Conservation (phyloP, 2,329 filamentous ascomycete species). For the Colletotrichum sp. region DNA sequence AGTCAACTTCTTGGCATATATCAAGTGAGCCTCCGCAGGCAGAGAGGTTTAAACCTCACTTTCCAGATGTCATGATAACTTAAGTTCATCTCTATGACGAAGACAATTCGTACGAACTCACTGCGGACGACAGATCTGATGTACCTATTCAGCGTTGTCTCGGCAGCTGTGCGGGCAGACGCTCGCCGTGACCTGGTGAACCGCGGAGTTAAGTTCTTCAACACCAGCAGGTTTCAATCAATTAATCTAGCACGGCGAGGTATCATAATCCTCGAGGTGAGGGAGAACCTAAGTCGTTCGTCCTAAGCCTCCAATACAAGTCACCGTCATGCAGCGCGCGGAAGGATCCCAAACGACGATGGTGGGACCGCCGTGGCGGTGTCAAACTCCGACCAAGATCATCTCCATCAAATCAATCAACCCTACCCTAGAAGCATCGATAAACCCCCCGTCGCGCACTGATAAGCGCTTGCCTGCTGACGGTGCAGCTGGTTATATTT, state of each 20-base stretch:
- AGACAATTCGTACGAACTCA: neutral
- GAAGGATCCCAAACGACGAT: neutral
- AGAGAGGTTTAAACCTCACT: no score
- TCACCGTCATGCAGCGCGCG: neutral
- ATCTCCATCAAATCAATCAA: neutral
- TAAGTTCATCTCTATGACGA: neutral
- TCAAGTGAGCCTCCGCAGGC: no score
- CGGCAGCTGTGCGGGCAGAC: neutral
- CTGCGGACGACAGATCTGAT: no score
- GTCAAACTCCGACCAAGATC: neutral
- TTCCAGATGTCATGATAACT: no score
- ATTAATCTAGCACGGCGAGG: neutral
- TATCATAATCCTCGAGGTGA: neutral
- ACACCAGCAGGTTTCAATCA: neutral
- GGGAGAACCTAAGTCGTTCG: neutral
- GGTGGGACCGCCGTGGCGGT: neutral
- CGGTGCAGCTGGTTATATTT: neutral
- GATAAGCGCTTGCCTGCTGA: neutral
- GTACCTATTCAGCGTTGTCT: neutral
- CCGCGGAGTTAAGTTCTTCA: neutral
- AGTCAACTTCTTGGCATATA: no score
- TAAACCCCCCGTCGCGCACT: no score
- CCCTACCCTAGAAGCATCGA: neutral
- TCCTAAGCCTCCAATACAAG: neutral
- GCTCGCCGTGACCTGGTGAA: neutral